Percentiles rank a stretch among this genome's conserved stretches.
phyloP scores from a whole-genome alignment of 176 grass and related monocot genomes.

The Alloteropsis semialata region DNA sequence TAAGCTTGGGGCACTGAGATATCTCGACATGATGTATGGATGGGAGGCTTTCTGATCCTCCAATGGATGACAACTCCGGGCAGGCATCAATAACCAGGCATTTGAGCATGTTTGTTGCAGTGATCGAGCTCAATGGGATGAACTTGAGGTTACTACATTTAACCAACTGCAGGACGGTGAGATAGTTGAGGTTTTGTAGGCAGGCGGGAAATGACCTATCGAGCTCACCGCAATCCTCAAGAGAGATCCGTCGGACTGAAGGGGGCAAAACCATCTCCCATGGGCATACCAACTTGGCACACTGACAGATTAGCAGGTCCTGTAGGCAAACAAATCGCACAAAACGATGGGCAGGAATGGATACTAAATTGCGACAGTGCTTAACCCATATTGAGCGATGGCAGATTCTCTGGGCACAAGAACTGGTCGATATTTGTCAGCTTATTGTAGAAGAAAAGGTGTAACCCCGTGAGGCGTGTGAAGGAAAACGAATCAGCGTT shows the following conservation, averaged over 20 bases:
- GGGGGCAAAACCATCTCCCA: background rate
- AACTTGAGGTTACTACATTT: background rate
- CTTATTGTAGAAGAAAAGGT: fast-evolving
- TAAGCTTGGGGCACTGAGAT: background rate
- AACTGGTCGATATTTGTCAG: background rate
- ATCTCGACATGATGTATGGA: background rate
- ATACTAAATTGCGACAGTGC: background rate
- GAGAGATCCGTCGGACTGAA: background rate
- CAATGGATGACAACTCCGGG: background rate
- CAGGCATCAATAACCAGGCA: background rate
- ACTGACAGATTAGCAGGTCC: background rate
- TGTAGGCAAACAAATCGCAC: background rate
- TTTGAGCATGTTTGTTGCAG: background rate
- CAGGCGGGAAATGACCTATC: background rate
- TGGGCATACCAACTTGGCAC: background rate
- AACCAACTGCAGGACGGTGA: conserved; percentile 12
- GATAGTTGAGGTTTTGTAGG: background rate
- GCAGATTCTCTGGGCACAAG: background rate
- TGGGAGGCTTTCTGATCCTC: background rate
- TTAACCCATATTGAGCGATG: background rate
- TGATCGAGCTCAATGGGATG: background rate
- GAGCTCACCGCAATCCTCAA: background rate
- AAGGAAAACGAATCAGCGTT: background rate
- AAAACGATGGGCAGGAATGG: background rate
- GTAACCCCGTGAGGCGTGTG: background rate